Percentiles rank a stretch among this genome's conserved stretches.
phyloP scores from a whole-genome alignment of 768 basidiomycete species.

The Paxillus rubicundulus region DNA sequence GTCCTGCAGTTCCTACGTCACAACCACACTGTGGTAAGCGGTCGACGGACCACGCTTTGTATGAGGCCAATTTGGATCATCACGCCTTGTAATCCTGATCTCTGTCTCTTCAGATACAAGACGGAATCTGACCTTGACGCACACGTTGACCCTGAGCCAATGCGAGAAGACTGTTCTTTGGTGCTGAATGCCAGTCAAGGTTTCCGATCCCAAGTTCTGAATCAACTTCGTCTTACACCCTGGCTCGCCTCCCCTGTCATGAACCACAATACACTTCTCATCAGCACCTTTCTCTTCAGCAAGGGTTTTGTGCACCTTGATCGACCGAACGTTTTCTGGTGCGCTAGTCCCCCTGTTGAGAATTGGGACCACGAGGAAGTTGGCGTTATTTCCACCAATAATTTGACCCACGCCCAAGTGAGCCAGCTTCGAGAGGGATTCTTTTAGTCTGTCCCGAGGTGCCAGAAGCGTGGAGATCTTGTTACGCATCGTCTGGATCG shows the following conservation, averaged over 20 bases:
- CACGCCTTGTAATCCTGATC: neutral
- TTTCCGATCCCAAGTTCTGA: neutral
- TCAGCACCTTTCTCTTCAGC: conserved; percentile 85
- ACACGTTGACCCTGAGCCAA: neutral
- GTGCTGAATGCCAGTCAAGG: neutral
- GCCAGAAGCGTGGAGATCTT: conserved; percentile 59
- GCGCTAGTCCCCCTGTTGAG: conserved; percentile 39
- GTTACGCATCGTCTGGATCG: conserved; percentile 59
- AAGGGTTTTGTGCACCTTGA: conserved; percentile 69
- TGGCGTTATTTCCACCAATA: conserved; percentile 85
- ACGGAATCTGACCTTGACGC: neutral
- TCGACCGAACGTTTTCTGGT: conserved; percentile 61
- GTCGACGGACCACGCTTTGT: conserved; percentile 46
- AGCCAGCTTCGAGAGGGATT: conserved; percentile 44
- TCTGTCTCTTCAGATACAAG: neutral
- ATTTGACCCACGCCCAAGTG: conserved; percentile 57
- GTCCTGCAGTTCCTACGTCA: too few species aligned
- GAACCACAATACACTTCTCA: conserved; percentile 81
- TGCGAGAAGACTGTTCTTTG: neutral
- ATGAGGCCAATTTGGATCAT: conserved; percentile 85
- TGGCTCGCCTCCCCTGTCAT: conserved; percentile 81
- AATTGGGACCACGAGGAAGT: conserved; percentile 85
- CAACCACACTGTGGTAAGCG: too few species aligned
- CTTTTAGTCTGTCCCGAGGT: conserved; percentile 57
- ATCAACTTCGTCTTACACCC: conserved; percentile 53